Evolutionary conservation across 2,329 filamentous ascomycete species (phyloP).

Genomic region (Microdochium paspali): DNA sequence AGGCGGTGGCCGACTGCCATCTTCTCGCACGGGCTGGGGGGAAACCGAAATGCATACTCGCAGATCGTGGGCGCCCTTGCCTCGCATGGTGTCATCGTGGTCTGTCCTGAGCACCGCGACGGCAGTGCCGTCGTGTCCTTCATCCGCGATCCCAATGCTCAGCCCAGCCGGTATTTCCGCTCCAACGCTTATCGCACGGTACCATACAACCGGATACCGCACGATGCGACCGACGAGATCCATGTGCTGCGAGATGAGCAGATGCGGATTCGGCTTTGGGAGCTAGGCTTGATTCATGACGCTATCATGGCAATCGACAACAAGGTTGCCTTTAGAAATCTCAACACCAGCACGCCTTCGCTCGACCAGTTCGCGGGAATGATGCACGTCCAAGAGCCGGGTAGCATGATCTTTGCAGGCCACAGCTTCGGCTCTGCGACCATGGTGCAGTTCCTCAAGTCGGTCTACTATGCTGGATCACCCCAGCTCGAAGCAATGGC

Average conservation of each 20-base stretch:
- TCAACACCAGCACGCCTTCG: conserved; percentile 39
- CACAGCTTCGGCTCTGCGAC: conserved; percentile 77
- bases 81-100: conserved; percentile 70
- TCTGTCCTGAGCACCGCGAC: conserved; percentile 77
- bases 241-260: conserved; percentile 62
- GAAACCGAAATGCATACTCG: conserved; percentile 77
- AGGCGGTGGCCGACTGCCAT: conserved; percentile 70
- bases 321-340: conserved; percentile 37
- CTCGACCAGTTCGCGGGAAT: conserved; percentile 50
- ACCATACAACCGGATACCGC: conserved; percentile 45
- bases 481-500: conserved; percentile 36
- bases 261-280: conserved; percentile 68
- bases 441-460: conserved; percentile 69
- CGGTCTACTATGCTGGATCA: conserved; percentile 55
- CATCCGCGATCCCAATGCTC: conserved; percentile 51
- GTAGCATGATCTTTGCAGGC: conserved; percentile 65
- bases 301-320: conserved; percentile 58
- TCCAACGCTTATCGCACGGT: conserved; percentile 24
- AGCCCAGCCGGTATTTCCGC: conserved; percentile 22
- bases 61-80: conserved; percentile 70
- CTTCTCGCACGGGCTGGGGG: conserved; percentile 80
- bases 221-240: conserved; percentile 55
- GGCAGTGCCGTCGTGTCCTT: conserved; percentile 69
- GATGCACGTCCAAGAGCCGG: conserved; percentile 61
- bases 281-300: conserved; percentile 62